Evolutionary conservation across 192 early-diverging fungal genomes (phyloP).

Genomic region (Coemansia sp.): DNA sequence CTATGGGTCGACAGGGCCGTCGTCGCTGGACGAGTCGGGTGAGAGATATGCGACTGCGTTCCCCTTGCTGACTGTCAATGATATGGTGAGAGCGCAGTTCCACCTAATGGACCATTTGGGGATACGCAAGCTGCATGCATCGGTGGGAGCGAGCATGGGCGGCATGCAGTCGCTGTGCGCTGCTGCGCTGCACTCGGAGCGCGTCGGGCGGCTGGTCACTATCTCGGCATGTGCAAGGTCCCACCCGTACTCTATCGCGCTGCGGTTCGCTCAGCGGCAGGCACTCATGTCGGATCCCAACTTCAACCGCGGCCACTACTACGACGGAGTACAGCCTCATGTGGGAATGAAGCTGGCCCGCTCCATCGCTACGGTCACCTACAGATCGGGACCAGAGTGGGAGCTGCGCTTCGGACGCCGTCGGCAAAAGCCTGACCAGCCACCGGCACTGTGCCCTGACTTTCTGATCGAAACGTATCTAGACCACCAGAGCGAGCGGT

Average conservation of each 20-base stretch:
- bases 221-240: constrained; percentile 93
- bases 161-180: constrained; percentile 92
- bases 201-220: constrained; percentile 72
- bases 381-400: constrained; percentile 98
- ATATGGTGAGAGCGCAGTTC: constrained; percentile 97
- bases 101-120: constrained; percentile 75
- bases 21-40: constrained; percentile 71
- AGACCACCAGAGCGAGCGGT: constrained; percentile 94
- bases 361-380: constrained; percentile 88
- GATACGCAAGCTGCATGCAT: constrained; percentile 79
- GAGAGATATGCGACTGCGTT: constrained; percentile 85
- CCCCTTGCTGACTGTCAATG: constrained; percentile 88
- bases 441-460: constrained; percentile 85
- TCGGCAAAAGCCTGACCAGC: constrained; percentile 66
- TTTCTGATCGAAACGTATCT: constrained; percentile 95
- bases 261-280: constrained; percentile 90
- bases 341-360: constrained; percentile 96
- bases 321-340: constrained; percentile 82
- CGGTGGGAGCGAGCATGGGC: constrained; percentile 93
- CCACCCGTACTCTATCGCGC: constrained; percentile 94
- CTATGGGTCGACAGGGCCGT: constrained; percentile 93
- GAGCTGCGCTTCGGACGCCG: constrained; percentile 90
- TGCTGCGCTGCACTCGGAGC: constrained; percentile 78
- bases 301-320: constrained; percentile 94
- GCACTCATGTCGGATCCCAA: constrained; percentile 89